Evolutionary conservation across 2,329 filamentous ascomycete species (phyloP).

Genomic region (Beauveria scarabaeidicola): DNA sequence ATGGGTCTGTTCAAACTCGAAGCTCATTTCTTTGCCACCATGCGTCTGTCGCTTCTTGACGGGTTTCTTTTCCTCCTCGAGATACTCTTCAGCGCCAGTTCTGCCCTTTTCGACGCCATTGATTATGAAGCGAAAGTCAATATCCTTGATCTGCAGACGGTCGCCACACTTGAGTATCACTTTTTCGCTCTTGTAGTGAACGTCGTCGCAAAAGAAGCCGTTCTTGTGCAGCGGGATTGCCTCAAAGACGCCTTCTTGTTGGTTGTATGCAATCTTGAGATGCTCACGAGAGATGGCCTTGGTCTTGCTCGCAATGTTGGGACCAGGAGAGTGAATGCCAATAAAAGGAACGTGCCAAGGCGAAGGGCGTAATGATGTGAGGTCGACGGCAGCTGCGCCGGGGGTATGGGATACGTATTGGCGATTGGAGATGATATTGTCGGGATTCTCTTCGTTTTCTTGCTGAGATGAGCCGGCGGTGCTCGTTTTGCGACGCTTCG

Average conservation of each 20-base stretch:
- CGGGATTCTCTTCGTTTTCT: slow-evolving; percentile 34
- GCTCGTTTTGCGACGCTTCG: slow-evolving; percentile 39
- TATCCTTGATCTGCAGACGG: slow-evolving; percentile 62
- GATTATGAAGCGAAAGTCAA: slow-evolving; percentile 60
- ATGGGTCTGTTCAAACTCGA: slow-evolving; percentile 59
- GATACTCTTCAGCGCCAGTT: slow-evolving; percentile 46
- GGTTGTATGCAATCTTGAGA: slow-evolving; percentile 63
- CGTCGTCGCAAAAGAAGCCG: slow-evolving; percentile 59
- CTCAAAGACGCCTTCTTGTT: slow-evolving; percentile 54
- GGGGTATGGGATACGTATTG: slow-evolving; percentile 54
- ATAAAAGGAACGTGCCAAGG: slow-evolving; percentile 57
- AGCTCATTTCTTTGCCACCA: slow-evolving; percentile 62
- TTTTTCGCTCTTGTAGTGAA: slow-evolving; percentile 45
- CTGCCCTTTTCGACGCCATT: slow-evolving; percentile 52
- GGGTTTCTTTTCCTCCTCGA: slow-evolving; percentile 23
- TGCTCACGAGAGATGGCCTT: slow-evolving; percentile 69
- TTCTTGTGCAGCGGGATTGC: slow-evolving; percentile 54
- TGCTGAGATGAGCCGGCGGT: slow-evolving; percentile 34
- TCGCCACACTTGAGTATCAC: slow-evolving; percentile 56
- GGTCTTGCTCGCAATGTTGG: slow-evolving; percentile 52
- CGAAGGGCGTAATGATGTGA: slow-evolving; percentile 51
- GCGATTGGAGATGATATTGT: slow-evolving; percentile 45
- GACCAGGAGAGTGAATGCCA: slow-evolving; percentile 62
- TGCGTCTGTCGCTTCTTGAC: slow-evolving; percentile 43
- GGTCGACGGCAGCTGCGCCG: slow-evolving; percentile 50